Evolutionary conservation across 192 early-diverging fungal species (phyloP), one percentile per base, ranked within the genome.

Genomic region (Entomortierella parvispora): DNA sequence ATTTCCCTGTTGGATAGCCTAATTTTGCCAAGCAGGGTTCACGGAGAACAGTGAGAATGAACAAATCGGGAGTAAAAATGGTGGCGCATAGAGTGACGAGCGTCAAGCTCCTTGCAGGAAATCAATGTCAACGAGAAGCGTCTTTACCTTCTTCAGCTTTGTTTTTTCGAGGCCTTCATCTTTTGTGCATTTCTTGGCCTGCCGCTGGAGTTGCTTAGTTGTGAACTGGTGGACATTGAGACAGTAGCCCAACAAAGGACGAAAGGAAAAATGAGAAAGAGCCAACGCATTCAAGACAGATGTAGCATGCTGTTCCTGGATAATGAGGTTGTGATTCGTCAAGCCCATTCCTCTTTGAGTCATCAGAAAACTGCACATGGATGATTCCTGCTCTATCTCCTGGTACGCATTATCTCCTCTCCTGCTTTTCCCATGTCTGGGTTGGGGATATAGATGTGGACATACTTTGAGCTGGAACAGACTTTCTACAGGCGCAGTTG

Each of bases 1-100:
- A 71, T 98, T 95, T 34, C 92, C 91, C 80, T 92, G 88, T 83
- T 96, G 92, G 63, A 99, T 95, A 15, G 96, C 96, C 92, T 94
- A 54, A 22, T 56, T 14, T 32, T 25, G 33, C 7, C 15, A 53
- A 31, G 28, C 4, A 8, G 28, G 25, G 25, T 31, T 46, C 45
- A 46, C 3, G 22, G 45, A 42, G 44, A 11, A 44, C n/a, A 49
- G 28, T 11, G 7, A 60, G 4, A 9, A 2, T 18, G 2, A 7
- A 14, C 2, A 18, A 26, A 28, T 4, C 2, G 62, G 8, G 26
- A 29, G n/a, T 59, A 25, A 61, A 10, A 23, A 52, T 28, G 37
- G 20, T 52, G 48, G 6, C 59, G 12, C 10, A 69, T 58, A 18
- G 9, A 49, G 49, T 32, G 47, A 49, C 18, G 23, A 20, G 25